These are phyloP conservation scores for Paradendryphiella salina DNA, from an alignment of 2,329 filamentous ascomycete species.

Conservation along the genomic window DNA sequence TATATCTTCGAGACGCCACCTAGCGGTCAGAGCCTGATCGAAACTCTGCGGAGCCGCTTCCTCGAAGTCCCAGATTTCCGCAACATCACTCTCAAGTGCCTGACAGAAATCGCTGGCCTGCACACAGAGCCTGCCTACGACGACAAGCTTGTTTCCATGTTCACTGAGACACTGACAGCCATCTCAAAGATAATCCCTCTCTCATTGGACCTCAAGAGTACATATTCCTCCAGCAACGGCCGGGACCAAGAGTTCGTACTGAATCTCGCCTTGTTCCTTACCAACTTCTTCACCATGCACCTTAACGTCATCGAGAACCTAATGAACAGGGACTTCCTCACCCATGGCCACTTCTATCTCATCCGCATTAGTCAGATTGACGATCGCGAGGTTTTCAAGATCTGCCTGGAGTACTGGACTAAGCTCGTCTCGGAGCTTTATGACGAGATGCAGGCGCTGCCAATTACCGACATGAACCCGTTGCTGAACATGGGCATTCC, in stretches of 20 bases:
- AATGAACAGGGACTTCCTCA: constrained; percentile 90
- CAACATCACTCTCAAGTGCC: constrained; percentile 92
- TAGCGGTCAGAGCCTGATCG: constrained; percentile 69
- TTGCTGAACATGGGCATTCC: constrained; percentile 77
- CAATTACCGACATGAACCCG: constrained; percentile 89
- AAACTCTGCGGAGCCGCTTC: constrained; percentile 89
- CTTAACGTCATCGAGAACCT: constrained; percentile 93
- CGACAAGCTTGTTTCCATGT: constrained; percentile 97
- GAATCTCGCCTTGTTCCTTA: constrained; percentile 92
- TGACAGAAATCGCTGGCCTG: constrained; percentile 94
- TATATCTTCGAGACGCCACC: constrained; percentile 96
- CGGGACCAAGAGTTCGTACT: constrained; percentile 97
- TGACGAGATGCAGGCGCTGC: constrained; percentile 97
- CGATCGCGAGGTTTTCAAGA: constrained; percentile 99
- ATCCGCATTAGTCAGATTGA: constrained; percentile 99
- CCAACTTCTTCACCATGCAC: constrained; percentile 95
- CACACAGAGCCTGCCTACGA: constrained; percentile 88
- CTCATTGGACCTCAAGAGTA: constrained; percentile 84
- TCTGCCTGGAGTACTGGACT: constrained; percentile 98
- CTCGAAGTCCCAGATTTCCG: constrained; percentile 92
- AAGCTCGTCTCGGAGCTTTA: constrained; percentile 97
- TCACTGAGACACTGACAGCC: constrained; percentile 90
- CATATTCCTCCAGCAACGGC: constrained; percentile 88
- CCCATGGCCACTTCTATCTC: constrained; percentile 95
- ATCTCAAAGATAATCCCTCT: constrained; percentile 93